Percentiles rank a stretch among this genome's conserved stretches.
phyloP scores from a whole-genome alignment of 2,329 filamentous ascomycete species.

The Botrytis galanthina region DNA sequence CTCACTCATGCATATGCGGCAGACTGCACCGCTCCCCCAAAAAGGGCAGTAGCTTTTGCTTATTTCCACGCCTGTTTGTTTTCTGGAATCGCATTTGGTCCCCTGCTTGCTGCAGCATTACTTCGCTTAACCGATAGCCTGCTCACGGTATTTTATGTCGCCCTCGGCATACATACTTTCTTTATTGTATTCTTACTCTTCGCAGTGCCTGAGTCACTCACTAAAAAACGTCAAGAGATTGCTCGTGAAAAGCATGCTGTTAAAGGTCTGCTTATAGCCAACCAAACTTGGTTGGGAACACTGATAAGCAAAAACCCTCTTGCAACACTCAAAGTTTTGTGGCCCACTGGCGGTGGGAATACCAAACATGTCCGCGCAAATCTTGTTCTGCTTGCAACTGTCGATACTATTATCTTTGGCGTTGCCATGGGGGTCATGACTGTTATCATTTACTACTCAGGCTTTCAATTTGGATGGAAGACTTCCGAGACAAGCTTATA shows the following conservation, averaged over 20 bases:
- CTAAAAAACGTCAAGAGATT: slow-evolving; percentile 64
- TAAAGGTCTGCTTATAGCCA: slow-evolving; percentile 40
- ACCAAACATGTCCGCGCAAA: slow-evolving; percentile 65
- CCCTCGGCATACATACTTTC: slow-evolving; percentile 66
- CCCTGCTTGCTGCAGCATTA: slow-evolving; percentile 75
- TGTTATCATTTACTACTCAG: slow-evolving; percentile 81
- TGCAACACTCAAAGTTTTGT: slow-evolving; percentile 73
- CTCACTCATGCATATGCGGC: slow-evolving; percentile 81
- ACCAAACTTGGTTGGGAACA: not conserved
- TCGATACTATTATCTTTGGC: slow-evolving; percentile 80
- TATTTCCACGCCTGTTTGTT: slow-evolving; percentile 90
- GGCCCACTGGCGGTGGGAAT: slow-evolving; percentile 65
- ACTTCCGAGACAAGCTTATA: slow-evolving; percentile 78
- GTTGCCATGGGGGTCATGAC: slow-evolving; percentile 76
- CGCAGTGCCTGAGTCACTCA: slow-evolving; percentile 80
- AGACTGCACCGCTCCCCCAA: slow-evolving; percentile 80
- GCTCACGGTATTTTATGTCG: slow-evolving; percentile 80
- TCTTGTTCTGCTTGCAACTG: slow-evolving; percentile 72
- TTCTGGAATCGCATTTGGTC: slow-evolving; percentile 82
- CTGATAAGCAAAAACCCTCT: slow-evolving; percentile 63
- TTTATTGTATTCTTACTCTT: slow-evolving; percentile 73
- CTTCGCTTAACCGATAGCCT: slow-evolving; percentile 73
- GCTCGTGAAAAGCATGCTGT: slow-evolving; percentile 66
- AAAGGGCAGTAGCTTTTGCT: slow-evolving; percentile 79
- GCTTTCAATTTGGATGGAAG: slow-evolving; percentile 78